Percentiles rank a stretch among this genome's conserved stretches.
Conservation (phyloP, 495 filamentous ascomycete species). For the Aspergillus bridgeri region DNA sequence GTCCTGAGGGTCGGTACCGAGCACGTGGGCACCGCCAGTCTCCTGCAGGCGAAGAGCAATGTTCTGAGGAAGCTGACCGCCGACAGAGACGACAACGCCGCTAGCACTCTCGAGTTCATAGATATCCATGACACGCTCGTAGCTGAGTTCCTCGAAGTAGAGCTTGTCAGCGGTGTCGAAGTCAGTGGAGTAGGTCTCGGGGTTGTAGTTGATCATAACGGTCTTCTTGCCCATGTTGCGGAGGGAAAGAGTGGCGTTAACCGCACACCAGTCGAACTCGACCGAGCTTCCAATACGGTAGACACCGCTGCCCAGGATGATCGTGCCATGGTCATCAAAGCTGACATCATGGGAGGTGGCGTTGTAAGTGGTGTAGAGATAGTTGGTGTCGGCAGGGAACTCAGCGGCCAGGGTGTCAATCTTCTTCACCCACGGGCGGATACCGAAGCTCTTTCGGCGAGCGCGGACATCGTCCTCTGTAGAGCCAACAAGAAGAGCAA, state of each 20-base stretch:
- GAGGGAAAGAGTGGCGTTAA: slow-evolving; percentile 88
- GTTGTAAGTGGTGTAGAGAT: slow-evolving; percentile 96
- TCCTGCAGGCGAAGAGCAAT: slow-evolving; percentile 87
- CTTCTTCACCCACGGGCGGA: slow-evolving; percentile 89
- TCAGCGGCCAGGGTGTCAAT: slow-evolving; percentile 98
- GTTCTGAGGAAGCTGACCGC: slow-evolving; percentile 97
- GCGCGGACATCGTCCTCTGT: slow-evolving; percentile 88
- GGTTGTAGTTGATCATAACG: slow-evolving; percentile 97
- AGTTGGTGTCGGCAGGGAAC: slow-evolving; percentile 93
- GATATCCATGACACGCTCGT: slow-evolving; percentile 93
- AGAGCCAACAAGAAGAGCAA: slow-evolving; percentile 89
- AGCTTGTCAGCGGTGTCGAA: slow-evolving; percentile 94
- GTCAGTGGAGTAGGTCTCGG: slow-evolving; percentile 91
- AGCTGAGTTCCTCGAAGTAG: slow-evolving; percentile 96
- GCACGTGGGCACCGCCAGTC: slow-evolving; percentile 84
- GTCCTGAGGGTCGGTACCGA: slow-evolving; percentile 97
- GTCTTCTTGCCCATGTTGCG: slow-evolving; percentile 87
- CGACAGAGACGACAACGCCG: slow-evolving; percentile 95
- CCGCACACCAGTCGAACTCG: slow-evolving; percentile 99
- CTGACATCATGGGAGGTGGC: slow-evolving; percentile 78
- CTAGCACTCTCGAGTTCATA: slow-evolving; percentile 84
- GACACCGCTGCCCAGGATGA: slow-evolving; percentile 96
- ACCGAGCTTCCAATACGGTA: slow-evolving; percentile 97
- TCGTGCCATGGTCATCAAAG: slow-evolving; percentile 85
- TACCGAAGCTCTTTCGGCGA: slow-evolving; percentile 75